These are phyloP conservation scores for Mycena vitilis DNA, from an alignment of 768 basidiomycete species.

Conservation along the genomic window DNA sequence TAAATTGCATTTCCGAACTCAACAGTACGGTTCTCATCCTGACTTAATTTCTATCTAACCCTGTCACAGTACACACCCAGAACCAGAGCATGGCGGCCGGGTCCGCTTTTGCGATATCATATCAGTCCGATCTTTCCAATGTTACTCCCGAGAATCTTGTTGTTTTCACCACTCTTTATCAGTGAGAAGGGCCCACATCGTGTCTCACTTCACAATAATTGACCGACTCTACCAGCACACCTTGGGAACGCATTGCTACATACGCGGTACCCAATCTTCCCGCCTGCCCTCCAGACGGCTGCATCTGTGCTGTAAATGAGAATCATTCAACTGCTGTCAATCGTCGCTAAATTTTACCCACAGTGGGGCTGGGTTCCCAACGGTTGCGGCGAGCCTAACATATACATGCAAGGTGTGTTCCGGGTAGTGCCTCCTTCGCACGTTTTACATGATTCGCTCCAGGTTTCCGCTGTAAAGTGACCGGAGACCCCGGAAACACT, in stretches of 20 bases:
- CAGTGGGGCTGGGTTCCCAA: slow-evolving; percentile 58
- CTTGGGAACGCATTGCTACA: slow-evolving; percentile 56
- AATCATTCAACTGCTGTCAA: background rate
- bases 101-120: slow-evolving; percentile 60
- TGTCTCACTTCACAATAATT: background rate
- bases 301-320: slow-evolving; percentile 55
- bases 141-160: slow-evolving; percentile 58
- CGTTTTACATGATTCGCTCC: no score
- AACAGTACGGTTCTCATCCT: slow-evolving; percentile 45
- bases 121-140: slow-evolving; percentile 52
- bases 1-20: slow-evolving; percentile 47
- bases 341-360: background rate
- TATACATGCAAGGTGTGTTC: slow-evolving; percentile 53
- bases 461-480: slow-evolving; percentile 53
- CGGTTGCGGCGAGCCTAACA: slow-evolving; percentile 58
- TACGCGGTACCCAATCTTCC: slow-evolving; percentile 57
- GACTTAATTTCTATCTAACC: background rate
- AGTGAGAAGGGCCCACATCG: slow-evolving; percentile 41
- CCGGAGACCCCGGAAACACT: slow-evolving; percentile 44
- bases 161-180: slow-evolving; percentile 54
- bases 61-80: slow-evolving; percentile 55
- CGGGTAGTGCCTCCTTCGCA: background rate
- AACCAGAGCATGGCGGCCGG: slow-evolving; percentile 60
- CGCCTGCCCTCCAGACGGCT: slow-evolving; percentile 56
- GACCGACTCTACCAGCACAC: slow-evolving; percentile 46